Base-by-base conservation (phyloP, 805 yeast genomes). In the Hanseniaspora hatyaiensis region DNA sequence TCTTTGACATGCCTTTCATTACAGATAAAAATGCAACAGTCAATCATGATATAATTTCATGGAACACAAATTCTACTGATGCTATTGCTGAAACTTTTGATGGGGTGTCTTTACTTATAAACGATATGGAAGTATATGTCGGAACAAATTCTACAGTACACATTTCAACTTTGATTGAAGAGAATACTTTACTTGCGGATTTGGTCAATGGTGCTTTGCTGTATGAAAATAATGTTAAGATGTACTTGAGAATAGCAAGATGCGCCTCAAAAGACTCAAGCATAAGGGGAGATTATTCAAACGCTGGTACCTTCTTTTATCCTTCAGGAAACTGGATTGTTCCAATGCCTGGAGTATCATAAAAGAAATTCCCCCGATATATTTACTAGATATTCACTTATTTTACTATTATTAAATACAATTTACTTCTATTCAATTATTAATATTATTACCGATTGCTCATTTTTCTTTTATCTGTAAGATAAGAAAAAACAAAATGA, bases 91-190 rank as follows among this genome's bases (percentile, higher is more conserved):
- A 58, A 47, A 15, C 16, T 3, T 32, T 41, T 3, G 28, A 40
- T 12, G 78, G 80, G 0, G 74, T 71, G 45, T 80, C 94, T 0
- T 60, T 87, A 39, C 57, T 87, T 34, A 65, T 87, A 23, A 86
- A 87, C 56, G 96, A 87, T 57, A 65, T 87, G 16, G 95, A 87
- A 60, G 65, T 78, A 19, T 83, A 73, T 57, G 73, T 78, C 5
- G 95, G 86, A 0, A 58, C 60, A 3, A 65, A 69, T 5, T 61
- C 67, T 3, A 59, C 70, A 1, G 60, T 82, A 19, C 68, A 74
- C 50, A 44, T 77, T 11, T 61, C 60, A 5, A 53, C 56, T 1
- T 47, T 77, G 46, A 54, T 68, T 1, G 49, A 54, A 1, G 53
- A 57, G 9, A 61, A 71, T 47, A 43, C 56, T 6, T 54, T 56